Evolutionary conservation across 2,329 filamentous ascomycete species (phyloP).

Genomic region (Verticillium nonalfalfae): DNA sequence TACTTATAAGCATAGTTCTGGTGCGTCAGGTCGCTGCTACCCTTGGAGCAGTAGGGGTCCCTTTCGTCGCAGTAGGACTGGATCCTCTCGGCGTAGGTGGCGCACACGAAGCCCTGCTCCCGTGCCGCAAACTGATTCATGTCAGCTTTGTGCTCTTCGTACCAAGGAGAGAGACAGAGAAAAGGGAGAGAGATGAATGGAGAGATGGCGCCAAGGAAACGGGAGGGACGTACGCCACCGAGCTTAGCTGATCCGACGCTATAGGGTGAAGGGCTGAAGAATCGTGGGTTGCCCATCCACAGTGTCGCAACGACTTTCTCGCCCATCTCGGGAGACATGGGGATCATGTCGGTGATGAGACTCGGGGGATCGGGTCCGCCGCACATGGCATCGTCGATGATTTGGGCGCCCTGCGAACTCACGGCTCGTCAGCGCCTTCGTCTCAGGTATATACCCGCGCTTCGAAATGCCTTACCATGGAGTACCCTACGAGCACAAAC

Average conservation of each 20-base stretch:
- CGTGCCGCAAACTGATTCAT: conserved; percentile 51
- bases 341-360: conserved; percentile 34
- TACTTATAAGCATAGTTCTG: conserved; percentile 60
- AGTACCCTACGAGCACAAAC: conserved; percentile 55
- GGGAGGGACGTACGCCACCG: conserved; percentile 39
- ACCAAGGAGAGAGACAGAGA: not conserved
- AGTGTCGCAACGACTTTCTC: conserved; percentile 50
- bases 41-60: conserved; percentile 63
- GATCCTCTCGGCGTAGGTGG: conserved; percentile 42
- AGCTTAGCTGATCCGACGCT: conserved; percentile 52
- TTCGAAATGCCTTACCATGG: conserved; percentile 12
- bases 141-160: not conserved
- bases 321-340: conserved; percentile 34
- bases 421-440: not conserved
- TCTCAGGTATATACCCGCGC: not conserved
- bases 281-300: conserved; percentile 54
- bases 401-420: conserved; percentile 46
- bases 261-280: conserved; percentile 43
- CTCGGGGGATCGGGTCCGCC: conserved; percentile 47
- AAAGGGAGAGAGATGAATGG: not conserved
- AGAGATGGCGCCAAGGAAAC: not conserved
- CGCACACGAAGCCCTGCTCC: conserved; percentile 50
- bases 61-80: conserved; percentile 59
- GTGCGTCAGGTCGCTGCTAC: conserved; percentile 52
- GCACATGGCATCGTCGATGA: conserved; percentile 54